phyloP scores from a whole-genome alignment of 2,329 filamentous ascomycete species.

The Aspergillus cejpii region DNA sequence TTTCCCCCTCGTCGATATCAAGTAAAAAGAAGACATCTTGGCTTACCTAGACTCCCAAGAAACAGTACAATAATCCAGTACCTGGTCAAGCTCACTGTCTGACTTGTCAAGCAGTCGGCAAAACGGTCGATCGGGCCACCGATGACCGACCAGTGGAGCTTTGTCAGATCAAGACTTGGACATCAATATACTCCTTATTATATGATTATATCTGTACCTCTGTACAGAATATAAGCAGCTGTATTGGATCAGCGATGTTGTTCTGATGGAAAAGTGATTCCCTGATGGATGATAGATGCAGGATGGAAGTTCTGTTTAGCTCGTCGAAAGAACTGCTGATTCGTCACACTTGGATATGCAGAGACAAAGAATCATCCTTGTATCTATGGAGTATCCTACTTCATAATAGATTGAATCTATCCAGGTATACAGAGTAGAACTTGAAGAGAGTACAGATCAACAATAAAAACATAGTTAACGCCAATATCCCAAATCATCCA shows the following conservation, averaged over 20 bases:
- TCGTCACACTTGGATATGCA: too few relatives aligned
- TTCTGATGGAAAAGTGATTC: too few relatives aligned
- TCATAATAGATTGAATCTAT: too few relatives aligned
- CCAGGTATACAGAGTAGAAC: too few relatives aligned
- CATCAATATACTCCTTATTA: background rate
- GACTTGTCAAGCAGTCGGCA: slow-evolving; percentile 1
- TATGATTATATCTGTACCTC: background rate
- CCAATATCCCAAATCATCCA: background rate
- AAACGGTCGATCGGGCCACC: slow-evolving; percentile 6
- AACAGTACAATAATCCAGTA: background rate
- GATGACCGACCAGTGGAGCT: slow-evolving; percentile 3
- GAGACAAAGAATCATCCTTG: too few relatives aligned
- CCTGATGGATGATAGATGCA: too few relatives aligned
- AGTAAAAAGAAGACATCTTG: background rate
- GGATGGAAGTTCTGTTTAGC: too few relatives aligned
- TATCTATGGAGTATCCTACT: too few relatives aligned
- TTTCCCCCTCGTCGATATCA: background rate
- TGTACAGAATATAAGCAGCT: too few relatives aligned
- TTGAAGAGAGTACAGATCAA: too few relatives aligned
- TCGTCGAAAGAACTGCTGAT: too few relatives aligned
- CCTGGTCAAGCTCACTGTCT: background rate
- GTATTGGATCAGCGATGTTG: too few relatives aligned
- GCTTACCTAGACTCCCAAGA: background rate
- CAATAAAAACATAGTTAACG: background rate
- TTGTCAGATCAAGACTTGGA: background rate